Evolutionary conservation across 2,329 filamentous ascomycete genomes (phyloP), one percentile per base, ranked within the genome.

Genomic region (Ascosphaera acerosa): DNA sequence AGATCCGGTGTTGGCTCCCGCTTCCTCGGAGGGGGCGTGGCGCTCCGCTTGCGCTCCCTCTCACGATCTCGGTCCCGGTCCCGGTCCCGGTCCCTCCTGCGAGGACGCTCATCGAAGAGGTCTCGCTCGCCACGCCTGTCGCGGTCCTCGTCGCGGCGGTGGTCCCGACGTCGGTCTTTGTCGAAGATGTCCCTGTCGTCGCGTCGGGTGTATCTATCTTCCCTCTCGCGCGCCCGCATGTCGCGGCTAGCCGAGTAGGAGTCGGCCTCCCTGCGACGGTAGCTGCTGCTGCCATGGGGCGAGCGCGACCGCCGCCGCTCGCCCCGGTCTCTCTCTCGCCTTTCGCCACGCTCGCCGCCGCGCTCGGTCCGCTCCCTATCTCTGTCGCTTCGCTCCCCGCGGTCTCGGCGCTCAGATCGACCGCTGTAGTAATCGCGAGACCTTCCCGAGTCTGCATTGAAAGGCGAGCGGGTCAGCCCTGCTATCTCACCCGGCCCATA

Each of bases 1-100:
- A 99, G 60, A 51, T 99, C 89, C 20, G 87, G 89, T 1, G 87
- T 97, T 5, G 87, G 80, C 53, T 97, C 87, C 51, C 78, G 75
- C 58, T 84, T 87, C 60, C 89, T 89, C 6, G 71, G 70, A 17
- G 77, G 76, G 22, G 81, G 77, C 28, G 73, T 76, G 12, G 74
- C 68, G 44, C 76, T 90, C 42, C 76, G 71, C 43, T 69, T 72
- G 39, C 68, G 59, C 34, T 68, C 66, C 41, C 60, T 52, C 14
- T 53, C 53, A 32, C 52, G 47, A 36, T 66, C 63, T 29, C 62
- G 57, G 31, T 63, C 64, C 35, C 43, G 43, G 12, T 46, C 45
- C 29, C 46, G 37, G 16, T 42, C 47, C 32, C 48, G 42, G 32
- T 48, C 53, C 36, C 51, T 47, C 30, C 52, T 44, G 15, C 58